Percentiles rank a stretch among this genome's conserved stretches.
Evolutionary conservation across 345 rosid genomes (phyloP).

Genomic region (Conringia planisiliqua): DNA sequence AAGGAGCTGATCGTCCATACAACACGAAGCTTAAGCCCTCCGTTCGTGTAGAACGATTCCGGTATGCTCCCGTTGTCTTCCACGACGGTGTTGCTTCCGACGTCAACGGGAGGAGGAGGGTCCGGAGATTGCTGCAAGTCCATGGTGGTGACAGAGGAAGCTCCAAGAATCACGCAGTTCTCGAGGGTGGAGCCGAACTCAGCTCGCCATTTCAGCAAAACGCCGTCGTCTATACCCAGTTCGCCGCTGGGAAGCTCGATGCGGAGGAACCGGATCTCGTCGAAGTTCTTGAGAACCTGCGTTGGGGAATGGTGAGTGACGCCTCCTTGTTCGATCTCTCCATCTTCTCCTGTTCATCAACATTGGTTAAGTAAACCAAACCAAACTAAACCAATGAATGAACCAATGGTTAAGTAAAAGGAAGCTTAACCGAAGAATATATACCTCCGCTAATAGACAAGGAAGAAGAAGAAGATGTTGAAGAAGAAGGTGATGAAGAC

Average conservation of each 20-base stretch:
- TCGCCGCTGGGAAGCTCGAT: conserved; percentile 93
- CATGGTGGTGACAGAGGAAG: conserved; percentile 51
- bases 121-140: neutral
- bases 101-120: conserved; percentile 1
- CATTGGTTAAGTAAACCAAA: no score
- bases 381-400: no score
- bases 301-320: conserved; percentile 99
- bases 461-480: neutral
- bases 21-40: conserved; percentile 86
- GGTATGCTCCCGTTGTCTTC: conserved; percentile 93
- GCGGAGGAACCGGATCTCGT: conserved; percentile 77
- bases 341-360: conserved; percentile 30
- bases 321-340: conserved; percentile 68
- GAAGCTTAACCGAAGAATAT: no score
- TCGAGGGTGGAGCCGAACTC: conserved; percentile 95
- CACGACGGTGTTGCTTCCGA: neutral
- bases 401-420: no score
- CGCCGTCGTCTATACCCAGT: conserved; percentile 81
- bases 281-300: conserved; percentile 83
- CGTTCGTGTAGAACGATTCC: conserved; percentile 90
- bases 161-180: conserved; percentile 89
- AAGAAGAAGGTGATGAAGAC: neutral
- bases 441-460: conserved; percentile 37
- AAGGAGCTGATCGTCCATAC: conserved; percentile 96
- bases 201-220: conserved; percentile 82